Conservation (phyloP, 2,329 filamentous ascomycete species). For the Hymenoscyphus salicellus region DNA sequence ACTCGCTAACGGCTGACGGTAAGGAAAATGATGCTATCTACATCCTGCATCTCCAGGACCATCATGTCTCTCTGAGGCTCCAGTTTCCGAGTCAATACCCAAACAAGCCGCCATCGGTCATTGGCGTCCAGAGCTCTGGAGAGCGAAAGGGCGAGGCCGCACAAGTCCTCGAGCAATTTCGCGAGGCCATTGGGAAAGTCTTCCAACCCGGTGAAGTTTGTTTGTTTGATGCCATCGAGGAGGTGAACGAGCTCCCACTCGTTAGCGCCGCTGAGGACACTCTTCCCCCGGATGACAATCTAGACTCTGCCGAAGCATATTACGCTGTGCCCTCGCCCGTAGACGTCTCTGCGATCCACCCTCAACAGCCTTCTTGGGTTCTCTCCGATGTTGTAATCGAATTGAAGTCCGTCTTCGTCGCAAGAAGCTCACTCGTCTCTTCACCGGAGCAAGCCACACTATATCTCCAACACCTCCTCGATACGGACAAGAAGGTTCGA, state of each 20-base stretch:
- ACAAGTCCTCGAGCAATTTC: slow-evolving; percentile 65
- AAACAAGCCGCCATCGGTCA: slow-evolving; percentile 64
- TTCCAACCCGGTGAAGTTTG: slow-evolving; percentile 76
- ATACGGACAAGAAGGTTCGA: slow-evolving; percentile 80
- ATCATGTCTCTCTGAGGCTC: slow-evolving; percentile 56
- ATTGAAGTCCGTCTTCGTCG: slow-evolving; percentile 85
- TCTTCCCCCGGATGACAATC: not conserved
- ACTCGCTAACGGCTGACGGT: slow-evolving; percentile 51
- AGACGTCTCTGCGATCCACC: slow-evolving; percentile 16
- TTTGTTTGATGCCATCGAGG: slow-evolving; percentile 87
- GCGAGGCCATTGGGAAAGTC: slow-evolving; percentile 62
- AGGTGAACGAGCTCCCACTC: slow-evolving; percentile 45
- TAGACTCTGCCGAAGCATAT: slow-evolving; percentile 4
- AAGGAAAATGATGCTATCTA: slow-evolving; percentile 43
- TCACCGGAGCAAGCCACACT: slow-evolving; percentile 68
- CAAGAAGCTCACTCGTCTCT: slow-evolving; percentile 66
- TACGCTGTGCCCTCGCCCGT: slow-evolving; percentile 20
- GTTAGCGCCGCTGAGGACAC: not conserved
- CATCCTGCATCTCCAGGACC: slow-evolving; percentile 63
- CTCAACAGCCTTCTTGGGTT: slow-evolving; percentile 55
- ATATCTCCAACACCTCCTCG: slow-evolving; percentile 72
- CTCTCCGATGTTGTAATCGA: slow-evolving; percentile 72
- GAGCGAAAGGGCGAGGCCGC: slow-evolving; percentile 68
- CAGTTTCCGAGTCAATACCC: slow-evolving; percentile 75
- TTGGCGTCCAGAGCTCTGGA: slow-evolving; percentile 77